These are phyloP conservation scores for Strobilomyces dryophilus DNA, from an alignment of 768 basidiomycete genomes.

Conservation along the genomic window DNA sequence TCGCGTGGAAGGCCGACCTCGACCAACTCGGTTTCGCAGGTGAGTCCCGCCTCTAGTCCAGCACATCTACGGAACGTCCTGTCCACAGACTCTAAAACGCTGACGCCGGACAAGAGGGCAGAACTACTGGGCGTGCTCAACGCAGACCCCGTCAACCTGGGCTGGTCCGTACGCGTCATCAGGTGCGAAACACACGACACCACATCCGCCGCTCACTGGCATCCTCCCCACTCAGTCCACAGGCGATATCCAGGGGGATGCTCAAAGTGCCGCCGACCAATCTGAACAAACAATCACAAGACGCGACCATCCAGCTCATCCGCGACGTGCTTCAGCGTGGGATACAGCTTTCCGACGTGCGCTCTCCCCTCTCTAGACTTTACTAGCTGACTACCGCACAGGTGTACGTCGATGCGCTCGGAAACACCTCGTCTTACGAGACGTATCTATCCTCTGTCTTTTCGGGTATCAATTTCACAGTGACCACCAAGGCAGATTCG, in stretches of 20 bases:
- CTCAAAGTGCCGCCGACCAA: slow-evolving; percentile 78
- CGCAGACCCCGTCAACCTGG: slow-evolving; percentile 67
- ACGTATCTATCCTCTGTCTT: slow-evolving; percentile 76
- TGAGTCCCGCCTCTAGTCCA: slow-evolving; percentile 26
- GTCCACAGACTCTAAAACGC: slow-evolving; percentile 80
- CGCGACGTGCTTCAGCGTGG: slow-evolving; percentile 79
- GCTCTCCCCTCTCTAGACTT: slow-evolving; percentile 1
- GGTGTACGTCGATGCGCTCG: slow-evolving; percentile 95
- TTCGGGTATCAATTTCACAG: slow-evolving; percentile 82
- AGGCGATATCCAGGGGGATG: slow-evolving; percentile 91
- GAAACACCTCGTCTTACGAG: slow-evolving; percentile 82
- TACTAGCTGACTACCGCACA: slow-evolving; percentile 25
- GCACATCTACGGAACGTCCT: not conserved
- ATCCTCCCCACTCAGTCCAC: slow-evolving; percentile 60
- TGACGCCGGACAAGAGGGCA: slow-evolving; percentile 68
- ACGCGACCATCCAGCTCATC: slow-evolving; percentile 88
- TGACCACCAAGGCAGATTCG: slow-evolving; percentile 90
- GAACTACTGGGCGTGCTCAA: slow-evolving; percentile 62
- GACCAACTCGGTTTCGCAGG: slow-evolving; percentile 89
- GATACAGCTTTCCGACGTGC: slow-evolving; percentile 73
- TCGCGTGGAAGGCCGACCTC: slow-evolving; percentile 66
- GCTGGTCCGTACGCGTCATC: slow-evolving; percentile 79
- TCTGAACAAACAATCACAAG: slow-evolving; percentile 82
- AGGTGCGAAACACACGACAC: slow-evolving; percentile 36
- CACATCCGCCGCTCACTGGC: slow-evolving; percentile 3